Evolutionary conservation across 805 yeast species (phyloP).

Genomic region (Danielia oregonensis): DNA sequence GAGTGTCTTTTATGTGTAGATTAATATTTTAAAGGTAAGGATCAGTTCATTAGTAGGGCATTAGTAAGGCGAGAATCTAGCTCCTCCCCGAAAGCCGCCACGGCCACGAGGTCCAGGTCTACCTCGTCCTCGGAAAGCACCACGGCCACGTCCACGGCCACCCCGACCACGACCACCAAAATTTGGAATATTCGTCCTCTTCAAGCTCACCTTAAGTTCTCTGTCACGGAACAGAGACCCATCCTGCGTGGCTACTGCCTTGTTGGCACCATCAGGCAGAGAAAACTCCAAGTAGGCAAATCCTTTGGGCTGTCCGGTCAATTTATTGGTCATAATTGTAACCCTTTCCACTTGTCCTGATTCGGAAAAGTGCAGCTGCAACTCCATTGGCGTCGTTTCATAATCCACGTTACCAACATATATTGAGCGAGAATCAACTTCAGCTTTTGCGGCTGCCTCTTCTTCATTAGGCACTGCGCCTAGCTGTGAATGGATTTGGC

Average conservation of each 20-base stretch:
- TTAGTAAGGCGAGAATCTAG: conserved; percentile 10
- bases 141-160: conserved; percentile 19
- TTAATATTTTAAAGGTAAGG: too few relatives aligned
- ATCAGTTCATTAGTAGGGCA: too few relatives aligned
- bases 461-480: conserved; percentile 32
- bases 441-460: conserved; percentile 24
- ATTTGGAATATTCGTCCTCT: conserved; percentile 82
- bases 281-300: conserved; percentile 83
- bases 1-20: too few relatives aligned
- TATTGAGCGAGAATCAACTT: conserved; percentile 71
- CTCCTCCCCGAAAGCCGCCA: conserved; percentile 8
- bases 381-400: conserved; percentile 71
- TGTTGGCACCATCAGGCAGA: conserved; percentile 58
- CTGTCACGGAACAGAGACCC: conserved; percentile 67
- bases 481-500: conserved; percentile 47
- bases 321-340: conserved; percentile 68
- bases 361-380: conserved; percentile 66
- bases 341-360: conserved; percentile 77
- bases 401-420: conserved; percentile 87
- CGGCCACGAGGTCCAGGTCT: conserved; percentile 11
- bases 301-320: conserved; percentile 81
- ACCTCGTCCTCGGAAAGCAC: conserved; percentile 8
- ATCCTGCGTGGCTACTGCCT: conserved; percentile 59
- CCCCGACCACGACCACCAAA: conserved; percentile 34
- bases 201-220: conserved; percentile 67